Base-by-base conservation (phyloP, 331 rosid species). In the Rosa hybrid region DNA sequence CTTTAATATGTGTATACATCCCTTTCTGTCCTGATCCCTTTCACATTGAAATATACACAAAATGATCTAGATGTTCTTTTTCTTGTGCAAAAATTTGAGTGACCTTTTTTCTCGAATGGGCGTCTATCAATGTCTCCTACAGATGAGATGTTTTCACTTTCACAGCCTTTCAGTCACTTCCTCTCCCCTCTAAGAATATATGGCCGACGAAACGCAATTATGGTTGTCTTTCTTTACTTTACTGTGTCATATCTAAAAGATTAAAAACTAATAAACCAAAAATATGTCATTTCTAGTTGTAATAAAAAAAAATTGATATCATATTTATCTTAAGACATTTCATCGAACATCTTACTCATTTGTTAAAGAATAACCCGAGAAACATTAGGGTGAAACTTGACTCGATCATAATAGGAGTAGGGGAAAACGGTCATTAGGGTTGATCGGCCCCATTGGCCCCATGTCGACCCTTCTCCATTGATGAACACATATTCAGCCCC, bases 91-190 rank as follows among this genome's bases (percentile, higher is more conserved):
- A 84, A 77, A 71, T 44, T 76, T 72, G 68, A 70, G 91, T 85
- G 87, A 82, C 86, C 93, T 80, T 81, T 83, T 81, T 87, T 83
- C 89, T 72, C 75, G 78, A 91, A 91, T 84, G 96, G 89, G 72
- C 78, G 89, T 81, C 91, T 77, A 81, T 92, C 90, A 85, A 5
- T 88, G 90, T 84, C 89, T 89, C 84, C 70, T 72, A 65, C 23
- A 82, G 89, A 88, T 78, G 80, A 81, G 84, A 87, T 85, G 81
- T 82, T 79, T 86, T 86, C 78, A 85, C 88, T 87, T 86, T 84
- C 68, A 75, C 84, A 27, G 74, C 76, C 80, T 81, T 79, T 81
- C 81, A 83, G 90, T 87, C 79, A 74, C 68, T 90, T 80, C 77
- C 74, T 17, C 51, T 56, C 30, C 65, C 46, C 63, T 67, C 30